Percentiles rank a stretch among this genome's conserved stretches.
Conservation (phyloP, 176 grass and related monocot genomes). For the Pharus latifolius region DNA sequence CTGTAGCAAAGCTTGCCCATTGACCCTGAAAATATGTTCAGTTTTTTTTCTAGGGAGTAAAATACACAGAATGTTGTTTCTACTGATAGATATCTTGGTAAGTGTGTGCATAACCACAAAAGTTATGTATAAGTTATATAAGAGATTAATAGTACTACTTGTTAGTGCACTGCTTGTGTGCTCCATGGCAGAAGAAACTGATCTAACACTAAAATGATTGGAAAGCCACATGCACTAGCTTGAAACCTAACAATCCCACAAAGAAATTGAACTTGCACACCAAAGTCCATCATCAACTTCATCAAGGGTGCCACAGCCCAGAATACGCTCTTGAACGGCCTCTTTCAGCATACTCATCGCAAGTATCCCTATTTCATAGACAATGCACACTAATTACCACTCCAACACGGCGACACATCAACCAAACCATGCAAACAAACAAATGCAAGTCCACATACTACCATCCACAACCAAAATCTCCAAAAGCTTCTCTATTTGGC, state of each 20-base stretch:
- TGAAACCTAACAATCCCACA: not conserved
- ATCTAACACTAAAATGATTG: not conserved
- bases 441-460: conserved; percentile 9
- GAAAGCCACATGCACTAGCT: not conserved
- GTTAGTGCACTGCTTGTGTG: not conserved
- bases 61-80: not conserved
- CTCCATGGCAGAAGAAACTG: not conserved
- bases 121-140: no score
- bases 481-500: not conserved
- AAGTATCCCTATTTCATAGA: not conserved
- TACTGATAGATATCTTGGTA: not conserved
- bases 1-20: not conserved
- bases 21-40: not conserved
- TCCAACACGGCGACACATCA: not conserved
- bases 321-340: not conserved
- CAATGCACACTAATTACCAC: not conserved
- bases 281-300: not conserved
- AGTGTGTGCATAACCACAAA: not conserved
- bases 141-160: not conserved
- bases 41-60: not conserved
- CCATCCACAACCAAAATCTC: not conserved
- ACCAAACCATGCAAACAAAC: conserved; percentile 6
- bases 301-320: not conserved
- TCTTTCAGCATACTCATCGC: not conserved
- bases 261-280: not conserved